phyloP scores from a whole-genome alignment of 2,329 filamentous ascomycete species.

The Byssochlamys sp. region DNA sequence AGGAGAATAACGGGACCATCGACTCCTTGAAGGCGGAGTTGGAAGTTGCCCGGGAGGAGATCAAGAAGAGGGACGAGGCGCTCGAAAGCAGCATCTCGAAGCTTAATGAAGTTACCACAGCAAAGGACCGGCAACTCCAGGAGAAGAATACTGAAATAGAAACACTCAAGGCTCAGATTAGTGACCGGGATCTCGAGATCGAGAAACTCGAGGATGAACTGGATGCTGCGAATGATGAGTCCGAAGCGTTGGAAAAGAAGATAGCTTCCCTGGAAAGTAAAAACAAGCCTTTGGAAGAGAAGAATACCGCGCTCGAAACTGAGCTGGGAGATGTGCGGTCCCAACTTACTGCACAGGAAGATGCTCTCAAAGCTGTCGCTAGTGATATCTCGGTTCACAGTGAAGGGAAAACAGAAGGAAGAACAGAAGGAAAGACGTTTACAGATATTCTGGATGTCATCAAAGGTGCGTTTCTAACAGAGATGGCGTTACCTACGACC shows the following conservation, averaged over 20 bases:
- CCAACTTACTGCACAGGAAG: conserved; percentile 27
- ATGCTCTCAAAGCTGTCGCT: conserved; percentile 28
- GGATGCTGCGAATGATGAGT: conserved; percentile 23
- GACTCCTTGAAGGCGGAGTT: conserved; percentile 24
- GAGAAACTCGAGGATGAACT: conserved; percentile 27
- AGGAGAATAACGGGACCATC: conserved; percentile 23
- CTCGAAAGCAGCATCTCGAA: conserved; percentile 25
- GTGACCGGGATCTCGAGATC: conserved; percentile 25
- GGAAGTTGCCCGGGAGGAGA: conserved; percentile 21
- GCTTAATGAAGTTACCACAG: conserved; percentile 22
- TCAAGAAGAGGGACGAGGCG: conserved; percentile 24
- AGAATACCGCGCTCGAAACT: conserved; percentile 26
- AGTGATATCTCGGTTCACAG: conserved; percentile 24
- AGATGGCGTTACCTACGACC: conserved; percentile 7
- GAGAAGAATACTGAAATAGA: conserved; percentile 30
- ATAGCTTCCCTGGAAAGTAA: conserved; percentile 25
- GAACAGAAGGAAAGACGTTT: conserved; percentile 27
- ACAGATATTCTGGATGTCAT: conserved; percentile 31
- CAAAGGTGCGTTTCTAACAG: conserved; percentile 21
- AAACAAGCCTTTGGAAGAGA: conserved; percentile 29
- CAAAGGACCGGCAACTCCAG: conserved; percentile 24
- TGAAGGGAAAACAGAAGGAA: conserved; percentile 23
- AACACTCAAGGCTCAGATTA: conserved; percentile 24
- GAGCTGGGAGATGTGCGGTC: conserved; percentile 26
- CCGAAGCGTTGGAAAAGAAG: conserved; percentile 24